phyloP scores from a whole-genome alignment of 768 basidiomycete species.

The Tulasnella sp. region DNA sequence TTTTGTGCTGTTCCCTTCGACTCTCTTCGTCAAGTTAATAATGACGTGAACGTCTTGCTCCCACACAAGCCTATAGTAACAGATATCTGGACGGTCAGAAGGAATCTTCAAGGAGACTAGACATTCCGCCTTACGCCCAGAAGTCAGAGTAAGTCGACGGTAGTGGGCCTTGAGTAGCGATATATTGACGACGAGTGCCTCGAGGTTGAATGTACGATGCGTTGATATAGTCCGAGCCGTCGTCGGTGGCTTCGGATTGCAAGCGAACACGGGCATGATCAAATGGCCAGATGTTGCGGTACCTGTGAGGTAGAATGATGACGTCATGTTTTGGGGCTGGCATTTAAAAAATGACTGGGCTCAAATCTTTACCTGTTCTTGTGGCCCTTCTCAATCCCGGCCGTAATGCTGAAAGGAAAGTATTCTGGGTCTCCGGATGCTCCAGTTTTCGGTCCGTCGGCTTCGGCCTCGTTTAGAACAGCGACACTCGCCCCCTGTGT shows the following conservation, averaged over 20 bases:
- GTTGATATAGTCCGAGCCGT: constrained; percentile 85
- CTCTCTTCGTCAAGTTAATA: constrained; percentile 90
- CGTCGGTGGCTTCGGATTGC: constrained; percentile 26
- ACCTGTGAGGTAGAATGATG: constrained; percentile 40
- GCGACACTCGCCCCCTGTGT: background rate
- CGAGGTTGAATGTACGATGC: constrained; percentile 87
- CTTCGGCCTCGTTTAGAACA: background rate
- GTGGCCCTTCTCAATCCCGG: constrained; percentile 86
- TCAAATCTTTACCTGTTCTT: constrained; percentile 65
- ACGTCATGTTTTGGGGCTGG: background rate
- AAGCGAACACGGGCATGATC: constrained; percentile 86
- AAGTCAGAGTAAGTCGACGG: constrained; percentile 85
- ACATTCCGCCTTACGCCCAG: constrained; percentile 65
- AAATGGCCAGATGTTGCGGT: constrained; percentile 96
- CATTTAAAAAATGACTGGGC: background rate
- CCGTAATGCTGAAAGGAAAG: constrained; percentile 89
- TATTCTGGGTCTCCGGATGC: constrained; percentile 16
- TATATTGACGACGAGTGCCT: constrained; percentile 71
- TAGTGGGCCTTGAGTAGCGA: constrained; percentile 92
- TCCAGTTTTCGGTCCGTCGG: background rate
- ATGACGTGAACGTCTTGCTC: constrained; percentile 92
- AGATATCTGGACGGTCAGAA: background rate
- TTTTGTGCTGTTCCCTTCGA: constrained; percentile 80
- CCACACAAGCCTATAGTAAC: constrained; percentile 57
- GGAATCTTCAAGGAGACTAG: background rate